Evolutionary conservation across 1,284 basidiomycete genomes (phyloP).

Genomic region (Rhodofomes roseus): DNA sequence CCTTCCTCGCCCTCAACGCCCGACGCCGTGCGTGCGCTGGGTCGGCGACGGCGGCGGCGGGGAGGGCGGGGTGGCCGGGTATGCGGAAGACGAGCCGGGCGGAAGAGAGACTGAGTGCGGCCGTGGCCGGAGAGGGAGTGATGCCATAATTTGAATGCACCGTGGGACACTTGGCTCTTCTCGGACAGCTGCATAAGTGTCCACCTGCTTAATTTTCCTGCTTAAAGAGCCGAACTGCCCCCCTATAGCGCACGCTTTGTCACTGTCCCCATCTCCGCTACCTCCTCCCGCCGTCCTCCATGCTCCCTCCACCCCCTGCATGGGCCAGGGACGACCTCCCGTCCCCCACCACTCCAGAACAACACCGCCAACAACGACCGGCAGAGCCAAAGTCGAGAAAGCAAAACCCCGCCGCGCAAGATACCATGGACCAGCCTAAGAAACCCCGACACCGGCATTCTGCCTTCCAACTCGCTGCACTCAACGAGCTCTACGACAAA

Average conservation of each 20-base stretch:
- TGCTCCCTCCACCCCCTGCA: slow-evolving; percentile 31
- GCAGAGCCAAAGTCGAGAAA: slow-evolving; percentile 20
- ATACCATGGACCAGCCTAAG: slow-evolving; percentile 46
- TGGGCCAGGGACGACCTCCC: slow-evolving; percentile 23
- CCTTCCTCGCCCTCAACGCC: slow-evolving; percentile 8
- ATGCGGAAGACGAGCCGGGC: slow-evolving; percentile 1
- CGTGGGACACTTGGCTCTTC: slow-evolving; percentile 33
- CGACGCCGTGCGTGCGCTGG: background rate
- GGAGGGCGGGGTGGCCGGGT: background rate
- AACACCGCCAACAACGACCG: slow-evolving; percentile 18
- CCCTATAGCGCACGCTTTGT: slow-evolving; percentile 22
- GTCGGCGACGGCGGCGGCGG: background rate
- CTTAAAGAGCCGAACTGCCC: slow-evolving; percentile 21
- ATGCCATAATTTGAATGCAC: slow-evolving; percentile 17
- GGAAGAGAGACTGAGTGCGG: slow-evolving; percentile 17
- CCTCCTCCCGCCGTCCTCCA: slow-evolving; percentile 25
- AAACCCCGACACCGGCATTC: slow-evolving; percentile 75
- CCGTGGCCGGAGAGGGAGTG: slow-evolving; percentile 27
- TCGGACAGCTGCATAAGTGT: slow-evolving; percentile 29
- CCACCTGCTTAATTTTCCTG: slow-evolving; percentile 30
- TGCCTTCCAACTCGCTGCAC: slow-evolving; percentile 61
- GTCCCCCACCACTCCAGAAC: slow-evolving; percentile 3
- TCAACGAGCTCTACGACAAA: slow-evolving; percentile 73
- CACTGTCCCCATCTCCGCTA: slow-evolving; percentile 16
- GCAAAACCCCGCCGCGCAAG: slow-evolving; percentile 15